A percentile compares a stretch with the other conserved stretches of the same genome.
phyloP scores from a whole-genome alignment of 2,329 filamentous ascomycete genomes.

The Fusarium sp. region DNA sequence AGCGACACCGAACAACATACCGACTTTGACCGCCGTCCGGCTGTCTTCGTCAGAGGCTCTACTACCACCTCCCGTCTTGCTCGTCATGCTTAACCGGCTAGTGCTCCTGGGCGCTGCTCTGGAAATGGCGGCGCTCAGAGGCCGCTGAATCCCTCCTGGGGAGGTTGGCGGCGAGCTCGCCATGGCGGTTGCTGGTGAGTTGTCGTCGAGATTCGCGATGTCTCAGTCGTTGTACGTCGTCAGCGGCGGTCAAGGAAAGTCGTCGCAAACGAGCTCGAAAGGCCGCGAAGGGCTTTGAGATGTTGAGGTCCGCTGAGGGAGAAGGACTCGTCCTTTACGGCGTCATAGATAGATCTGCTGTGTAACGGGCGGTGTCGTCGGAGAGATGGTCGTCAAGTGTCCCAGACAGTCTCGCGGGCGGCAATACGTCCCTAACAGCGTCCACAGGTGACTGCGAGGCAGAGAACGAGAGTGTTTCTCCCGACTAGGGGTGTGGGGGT shows the following conservation, averaged over 20 bases:
- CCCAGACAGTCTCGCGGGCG: conserved; percentile 38
- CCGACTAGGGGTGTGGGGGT: conserved; percentile 43
- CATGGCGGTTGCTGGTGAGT: conserved; percentile 58
- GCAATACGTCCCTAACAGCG: conserved; percentile 21
- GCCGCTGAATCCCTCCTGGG: conserved; percentile 71
- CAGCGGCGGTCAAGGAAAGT: conserved; percentile 5
- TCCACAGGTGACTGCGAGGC: conserved; percentile 31
- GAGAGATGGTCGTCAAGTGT: conserved; percentile 33
- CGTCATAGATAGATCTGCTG: conserved; percentile 44
- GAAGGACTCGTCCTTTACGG: conserved; percentile 30
- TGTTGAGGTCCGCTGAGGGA: conserved; percentile 36
- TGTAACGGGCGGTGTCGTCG: conserved; percentile 31
- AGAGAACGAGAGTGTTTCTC: conserved; percentile 39
- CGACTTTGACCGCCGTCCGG: conserved; percentile 95
- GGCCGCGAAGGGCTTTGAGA: conserved; percentile 30
- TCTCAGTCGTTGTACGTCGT: conserved; percentile 27
- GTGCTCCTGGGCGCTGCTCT: conserved; percentile 78
- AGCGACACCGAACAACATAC: conserved; percentile 67
- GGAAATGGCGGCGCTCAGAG: conserved; percentile 84
- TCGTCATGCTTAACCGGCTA: conserved; percentile 87
- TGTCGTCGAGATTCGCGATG: conserved; percentile 29
- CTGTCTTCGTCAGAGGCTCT: conserved; percentile 89
- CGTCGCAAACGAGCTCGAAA: conserved; percentile 23
- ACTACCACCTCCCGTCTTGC: conserved; percentile 81
- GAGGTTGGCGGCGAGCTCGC: conserved; percentile 78